Conservation (phyloP, 2,329 filamentous ascomycete species). For the Fusarium sp. region DNA sequence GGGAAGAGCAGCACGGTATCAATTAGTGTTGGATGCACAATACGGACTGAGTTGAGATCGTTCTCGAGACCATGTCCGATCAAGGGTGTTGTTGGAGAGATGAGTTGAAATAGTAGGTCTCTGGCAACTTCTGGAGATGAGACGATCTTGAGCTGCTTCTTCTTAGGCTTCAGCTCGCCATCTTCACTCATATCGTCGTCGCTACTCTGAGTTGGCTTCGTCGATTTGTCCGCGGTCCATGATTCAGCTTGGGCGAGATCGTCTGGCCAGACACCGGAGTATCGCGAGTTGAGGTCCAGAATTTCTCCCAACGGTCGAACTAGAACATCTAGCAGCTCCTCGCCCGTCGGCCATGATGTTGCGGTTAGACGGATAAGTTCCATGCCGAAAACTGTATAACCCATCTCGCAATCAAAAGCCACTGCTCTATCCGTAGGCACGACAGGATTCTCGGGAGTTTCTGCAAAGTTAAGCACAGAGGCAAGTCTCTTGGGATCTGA, state of each 20-base stretch:
- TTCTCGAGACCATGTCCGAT: conserved; percentile 97
- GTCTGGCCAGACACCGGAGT: conserved; percentile 84
- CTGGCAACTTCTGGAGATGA: conserved; percentile 79
- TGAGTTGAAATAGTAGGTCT: conserved; percentile 76
- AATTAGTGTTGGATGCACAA: conserved; percentile 85
- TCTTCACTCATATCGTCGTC: conserved; percentile 42
- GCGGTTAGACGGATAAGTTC: conserved; percentile 92
- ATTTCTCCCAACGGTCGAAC: conserved; percentile 86
- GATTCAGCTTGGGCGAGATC: conserved; percentile 76
- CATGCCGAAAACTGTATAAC: conserved; percentile 87
- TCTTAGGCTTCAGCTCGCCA: conserved; percentile 40
- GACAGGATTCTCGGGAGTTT: conserved; percentile 74
- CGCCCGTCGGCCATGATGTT: conserved; percentile 83
- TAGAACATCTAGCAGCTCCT: conserved; percentile 81
- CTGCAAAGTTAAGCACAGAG: conserved; percentile 78
- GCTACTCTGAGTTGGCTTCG: conserved; percentile 40
- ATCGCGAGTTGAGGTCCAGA: conserved; percentile 90
- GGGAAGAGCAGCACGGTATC: conserved; percentile 89
- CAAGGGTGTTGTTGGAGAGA: conserved; percentile 81
- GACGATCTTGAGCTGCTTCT: conserved; percentile 73
- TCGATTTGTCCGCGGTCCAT: conserved; percentile 52
- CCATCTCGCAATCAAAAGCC: conserved; percentile 97
- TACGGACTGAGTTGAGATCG: conserved; percentile 84
- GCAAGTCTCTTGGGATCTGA: conserved; percentile 80
- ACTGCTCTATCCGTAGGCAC: conserved; percentile 69